Conservation (phyloP, 345 rosid genomes). For the Eucalyptus pauciflora region DNA sequence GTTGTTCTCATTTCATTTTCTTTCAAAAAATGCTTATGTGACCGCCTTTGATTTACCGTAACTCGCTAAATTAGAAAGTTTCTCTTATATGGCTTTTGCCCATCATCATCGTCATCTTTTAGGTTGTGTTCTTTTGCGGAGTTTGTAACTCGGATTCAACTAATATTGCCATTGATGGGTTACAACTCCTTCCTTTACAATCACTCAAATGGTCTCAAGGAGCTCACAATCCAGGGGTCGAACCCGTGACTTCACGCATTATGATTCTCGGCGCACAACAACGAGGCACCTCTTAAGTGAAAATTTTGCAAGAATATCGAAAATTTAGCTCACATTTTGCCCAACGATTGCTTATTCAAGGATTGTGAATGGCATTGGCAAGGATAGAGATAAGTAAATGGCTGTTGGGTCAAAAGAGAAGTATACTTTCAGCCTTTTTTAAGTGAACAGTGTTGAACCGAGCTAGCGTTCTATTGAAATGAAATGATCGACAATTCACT, state of each 20-base stretch:
- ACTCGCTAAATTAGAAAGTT: neutral
- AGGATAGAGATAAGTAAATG: neutral
- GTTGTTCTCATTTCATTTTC: neutral
- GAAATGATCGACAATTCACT: neutral
- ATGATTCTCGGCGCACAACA: neutral
- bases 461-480: neutral
- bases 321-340: neutral
- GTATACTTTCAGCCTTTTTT: neutral
- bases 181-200: too few species aligned
- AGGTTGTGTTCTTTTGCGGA: accelerated
- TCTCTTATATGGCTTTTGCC: neutral
- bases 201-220: neutral
- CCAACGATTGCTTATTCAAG: neutral
- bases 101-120: neutral
- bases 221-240: neutral
- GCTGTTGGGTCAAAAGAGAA: neutral
- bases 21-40: neutral
- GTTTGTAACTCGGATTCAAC: neutral
- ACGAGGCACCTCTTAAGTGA: neutral
- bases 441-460: neutral
- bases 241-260: neutral
- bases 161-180: too few species aligned
- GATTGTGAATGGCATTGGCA: neutral
- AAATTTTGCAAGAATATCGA: neutral
- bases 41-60: neutral